Percentiles rank a stretch among this genome's conserved stretches.
These are phyloP conservation scores for Terana coerulea DNA, from an alignment of 768 basidiomycete genomes.

Conservation along the genomic window DNA sequence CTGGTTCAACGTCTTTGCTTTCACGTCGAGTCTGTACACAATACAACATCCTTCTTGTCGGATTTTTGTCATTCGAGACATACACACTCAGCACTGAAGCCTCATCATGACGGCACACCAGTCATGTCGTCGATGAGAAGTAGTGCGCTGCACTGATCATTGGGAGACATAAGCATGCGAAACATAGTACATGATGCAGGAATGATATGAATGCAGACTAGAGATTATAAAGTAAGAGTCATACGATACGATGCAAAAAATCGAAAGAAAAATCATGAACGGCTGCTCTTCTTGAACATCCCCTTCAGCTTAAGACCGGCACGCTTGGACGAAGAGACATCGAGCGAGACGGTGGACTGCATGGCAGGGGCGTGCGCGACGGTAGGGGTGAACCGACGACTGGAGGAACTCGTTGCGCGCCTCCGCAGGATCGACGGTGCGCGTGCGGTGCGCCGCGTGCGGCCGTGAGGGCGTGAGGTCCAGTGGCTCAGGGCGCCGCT, in stretches of 20 bases:
- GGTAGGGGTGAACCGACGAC: conserved; percentile 10
- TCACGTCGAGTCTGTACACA: too few species aligned
- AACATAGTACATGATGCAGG: too few species aligned
- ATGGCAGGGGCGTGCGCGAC: not conserved
- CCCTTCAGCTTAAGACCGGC: not conserved
- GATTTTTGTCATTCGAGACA: too few species aligned
- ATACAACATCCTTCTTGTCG: too few species aligned
- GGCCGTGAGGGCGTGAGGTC: not conserved
- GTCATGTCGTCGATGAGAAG: too few species aligned
- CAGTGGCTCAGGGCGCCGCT: conserved; percentile 12
- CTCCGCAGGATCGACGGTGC: conserved; percentile 1
- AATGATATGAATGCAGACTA: too few species aligned
- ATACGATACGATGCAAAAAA: not conserved
- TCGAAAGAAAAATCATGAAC: not conserved
- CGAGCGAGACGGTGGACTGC: not conserved
- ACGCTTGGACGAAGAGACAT: not conserved
- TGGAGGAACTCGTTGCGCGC: conserved; percentile 14
- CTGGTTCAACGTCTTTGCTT: too few species aligned
- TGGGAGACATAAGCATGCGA: too few species aligned
- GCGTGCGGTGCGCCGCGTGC: not conserved
- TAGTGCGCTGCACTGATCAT: too few species aligned
- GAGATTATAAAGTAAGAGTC: too few species aligned
- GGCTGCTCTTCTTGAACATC: conserved; percentile 4
- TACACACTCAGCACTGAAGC: too few species aligned
- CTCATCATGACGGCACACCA: too few species aligned